Evolutionary conservation across 2,329 filamentous ascomycete species (phyloP), one percentile per base, ranked within the genome.

Genomic region (Tolypocladium amazonense): DNA sequence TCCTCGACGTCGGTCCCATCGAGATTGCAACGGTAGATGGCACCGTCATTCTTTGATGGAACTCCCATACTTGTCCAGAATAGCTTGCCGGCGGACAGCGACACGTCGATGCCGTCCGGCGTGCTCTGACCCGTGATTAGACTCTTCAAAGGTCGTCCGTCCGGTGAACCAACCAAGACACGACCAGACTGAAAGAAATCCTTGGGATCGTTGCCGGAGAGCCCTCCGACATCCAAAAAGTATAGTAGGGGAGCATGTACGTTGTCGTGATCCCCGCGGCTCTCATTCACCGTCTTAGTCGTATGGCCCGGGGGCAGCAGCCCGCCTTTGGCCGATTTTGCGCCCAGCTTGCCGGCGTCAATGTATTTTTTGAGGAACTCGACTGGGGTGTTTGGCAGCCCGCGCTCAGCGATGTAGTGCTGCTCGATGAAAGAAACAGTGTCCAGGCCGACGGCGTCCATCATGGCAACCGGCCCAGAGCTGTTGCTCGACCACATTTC

Each of bases 61-160:
- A 67, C 56, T 0, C 79, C 79, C 79, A 81, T 82, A 63, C 72
- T 74, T 4, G 79, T 80, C 79, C 78, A 81, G 65, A 78, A 81
- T 25, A 82, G 71, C 39, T 73, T 71, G 3, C 69, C 67, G 0
- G 62, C 65, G 0, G 63, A 56, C 1, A 62, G 56, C 23, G 72
- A 72, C 4, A 79, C 66, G 20, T 72, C 73, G 18, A 81, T 73
- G 0, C 79, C 78, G 57, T 81, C 78, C 2, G 78, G 79, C 6
- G 76, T 66, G 47, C 59, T 53, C 23, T 71, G 67, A 18, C 63
- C 45, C 25, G 60, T 57, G 23, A 71, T 64, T 1, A 75, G 55
- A 0, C 67, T 15, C 55, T 59, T 57, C 4, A 57, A 30, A 2
- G 57, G 47, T 15, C 57, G 33, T 8, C 38, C 58, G 43, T 64